phyloP scores from a whole-genome alignment of 345 rosid species.

The Aquilaria sinensis region DNA sequence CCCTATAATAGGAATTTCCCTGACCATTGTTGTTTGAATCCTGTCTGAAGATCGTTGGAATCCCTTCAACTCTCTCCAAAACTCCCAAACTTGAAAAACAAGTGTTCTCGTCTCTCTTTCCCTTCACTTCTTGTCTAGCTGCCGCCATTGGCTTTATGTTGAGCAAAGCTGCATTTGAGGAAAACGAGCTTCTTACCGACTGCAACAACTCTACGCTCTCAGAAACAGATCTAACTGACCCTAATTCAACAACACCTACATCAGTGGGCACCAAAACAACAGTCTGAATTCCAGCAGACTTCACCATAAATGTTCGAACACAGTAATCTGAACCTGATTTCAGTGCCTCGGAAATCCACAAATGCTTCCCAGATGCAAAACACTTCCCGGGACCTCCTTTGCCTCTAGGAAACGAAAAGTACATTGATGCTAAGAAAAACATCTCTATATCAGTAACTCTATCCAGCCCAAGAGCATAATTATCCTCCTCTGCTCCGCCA shows the following conservation, averaged over 20 bases:
- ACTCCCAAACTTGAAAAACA: slow-evolving; percentile 28
- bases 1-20: slow-evolving; percentile 49
- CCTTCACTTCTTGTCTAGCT: slow-evolving; percentile 23
- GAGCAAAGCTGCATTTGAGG: slow-evolving; percentile 25
- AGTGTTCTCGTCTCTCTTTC: slow-evolving; percentile 44
- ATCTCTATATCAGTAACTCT: slow-evolving; percentile 91
- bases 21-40: slow-evolving; percentile 42
- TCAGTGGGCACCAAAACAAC: slow-evolving; percentile 84
- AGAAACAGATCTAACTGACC: slow-evolving; percentile 73
- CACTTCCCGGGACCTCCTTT: slow-evolving; percentile 93
- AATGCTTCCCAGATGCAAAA: slow-evolving; percentile 65
- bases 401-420: slow-evolving; percentile 84
- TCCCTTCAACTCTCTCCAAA: slow-evolving; percentile 40
- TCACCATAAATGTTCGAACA: slow-evolving; percentile 74
- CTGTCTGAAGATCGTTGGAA: slow-evolving; percentile 75
- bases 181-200: slow-evolving; percentile 46
- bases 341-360: slow-evolving; percentile 61
- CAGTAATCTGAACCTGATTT: slow-evolving; percentile 59
- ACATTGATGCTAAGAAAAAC: slow-evolving; percentile 93
- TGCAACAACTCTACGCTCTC: slow-evolving; percentile 62
- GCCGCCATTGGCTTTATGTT: slow-evolving; percentile 29
- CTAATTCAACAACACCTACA: slow-evolving; percentile 88
- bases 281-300: slow-evolving; percentile 75
- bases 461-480: slow-evolving; percentile 76
- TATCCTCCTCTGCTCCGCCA: slow-evolving; percentile 90